Conservation (phyloP, 2,329 filamentous ascomycete species). For the Neurospora sp. region DNA sequence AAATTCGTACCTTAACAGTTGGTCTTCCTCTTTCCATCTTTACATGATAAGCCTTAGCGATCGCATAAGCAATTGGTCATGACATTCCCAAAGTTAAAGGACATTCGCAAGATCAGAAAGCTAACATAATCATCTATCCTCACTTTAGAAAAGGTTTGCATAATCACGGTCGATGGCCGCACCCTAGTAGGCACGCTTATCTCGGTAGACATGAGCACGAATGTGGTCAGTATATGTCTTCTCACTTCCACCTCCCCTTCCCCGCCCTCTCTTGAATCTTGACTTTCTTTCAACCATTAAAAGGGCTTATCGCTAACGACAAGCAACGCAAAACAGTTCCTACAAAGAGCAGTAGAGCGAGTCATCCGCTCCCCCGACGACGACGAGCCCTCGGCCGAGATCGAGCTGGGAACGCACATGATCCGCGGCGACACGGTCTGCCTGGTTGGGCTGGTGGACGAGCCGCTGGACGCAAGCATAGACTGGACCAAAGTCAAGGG, state of each 20-base stretch:
- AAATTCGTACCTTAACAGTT: neutral
- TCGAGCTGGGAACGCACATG: slow-evolving; percentile 79
- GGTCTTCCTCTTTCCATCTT: neutral
- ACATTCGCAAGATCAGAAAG: neutral
- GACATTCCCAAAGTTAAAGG: neutral
- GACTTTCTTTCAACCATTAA: too few relatives aligned
- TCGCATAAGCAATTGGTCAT: neutral
- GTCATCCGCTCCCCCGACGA: slow-evolving; percentile 83
- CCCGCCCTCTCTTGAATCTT: neutral
- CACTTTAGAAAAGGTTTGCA: slow-evolving; percentile 70
- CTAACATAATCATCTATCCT: neutral
- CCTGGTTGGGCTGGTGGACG: slow-evolving; percentile 80
- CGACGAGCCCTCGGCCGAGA: slow-evolving; percentile 66
- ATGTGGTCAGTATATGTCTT: slow-evolving; percentile 47
- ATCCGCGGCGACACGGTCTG: slow-evolving; percentile 93
- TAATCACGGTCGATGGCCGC: slow-evolving; percentile 86
- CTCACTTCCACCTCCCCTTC: neutral
- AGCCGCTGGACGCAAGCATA: slow-evolving; percentile 79
- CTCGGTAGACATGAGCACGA: slow-evolving; percentile 84
- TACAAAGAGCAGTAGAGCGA: slow-evolving; percentile 75
- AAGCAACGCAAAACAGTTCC: slow-evolving; percentile 41
- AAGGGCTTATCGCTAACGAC: too few relatives aligned
- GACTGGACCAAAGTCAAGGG: slow-evolving; percentile 89
- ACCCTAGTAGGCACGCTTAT: slow-evolving; percentile 75
- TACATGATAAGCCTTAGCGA: neutral